phyloP scores from a whole-genome alignment of 2,329 filamentous ascomycete species.

The Emydomyces testavorans region DNA sequence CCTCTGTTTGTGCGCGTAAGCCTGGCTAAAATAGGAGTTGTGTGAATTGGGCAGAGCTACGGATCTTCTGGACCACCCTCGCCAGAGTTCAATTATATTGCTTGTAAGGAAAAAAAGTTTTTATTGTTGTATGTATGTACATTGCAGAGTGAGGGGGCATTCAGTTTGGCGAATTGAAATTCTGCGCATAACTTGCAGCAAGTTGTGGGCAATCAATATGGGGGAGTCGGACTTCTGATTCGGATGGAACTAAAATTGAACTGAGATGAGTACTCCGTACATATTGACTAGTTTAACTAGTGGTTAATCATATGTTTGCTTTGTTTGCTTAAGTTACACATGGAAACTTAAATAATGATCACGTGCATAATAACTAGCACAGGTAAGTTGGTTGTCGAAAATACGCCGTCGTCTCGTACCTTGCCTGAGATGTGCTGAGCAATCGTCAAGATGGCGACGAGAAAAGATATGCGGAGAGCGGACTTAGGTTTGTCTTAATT shows the following conservation, averaged over 20 bases:
- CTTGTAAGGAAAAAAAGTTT: background rate
- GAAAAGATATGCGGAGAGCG: conserved; percentile 63
- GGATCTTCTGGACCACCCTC: background rate
- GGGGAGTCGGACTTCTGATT: too few relatives aligned
- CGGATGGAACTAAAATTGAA: background rate
- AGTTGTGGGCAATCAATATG: too few relatives aligned
- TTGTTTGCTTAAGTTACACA: background rate
- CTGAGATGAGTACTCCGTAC: too few relatives aligned
- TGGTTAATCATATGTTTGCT: too few relatives aligned
- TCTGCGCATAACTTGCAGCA: too few relatives aligned
- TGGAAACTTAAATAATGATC: background rate
- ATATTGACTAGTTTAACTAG: too few relatives aligned
- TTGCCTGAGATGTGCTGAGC: background rate
- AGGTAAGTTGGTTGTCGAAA: too few relatives aligned
- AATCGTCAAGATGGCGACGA: conserved; percentile 46
- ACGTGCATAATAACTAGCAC: background rate
- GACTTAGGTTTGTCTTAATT: conserved; percentile 52
- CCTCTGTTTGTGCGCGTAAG: conserved; percentile 1
- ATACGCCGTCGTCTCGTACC: too few relatives aligned
- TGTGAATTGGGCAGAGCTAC: background rate
- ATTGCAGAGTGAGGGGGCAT: background rate
- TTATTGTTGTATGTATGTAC: too few relatives aligned
- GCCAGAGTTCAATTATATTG: too few relatives aligned
- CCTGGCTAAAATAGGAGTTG: background rate
- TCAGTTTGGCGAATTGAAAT: too few relatives aligned